Evolutionary conservation across 495 filamentous ascomycete genomes (phyloP), one percentile per base, ranked within the genome.

Genomic region (Penicillium riverlandense): DNA sequence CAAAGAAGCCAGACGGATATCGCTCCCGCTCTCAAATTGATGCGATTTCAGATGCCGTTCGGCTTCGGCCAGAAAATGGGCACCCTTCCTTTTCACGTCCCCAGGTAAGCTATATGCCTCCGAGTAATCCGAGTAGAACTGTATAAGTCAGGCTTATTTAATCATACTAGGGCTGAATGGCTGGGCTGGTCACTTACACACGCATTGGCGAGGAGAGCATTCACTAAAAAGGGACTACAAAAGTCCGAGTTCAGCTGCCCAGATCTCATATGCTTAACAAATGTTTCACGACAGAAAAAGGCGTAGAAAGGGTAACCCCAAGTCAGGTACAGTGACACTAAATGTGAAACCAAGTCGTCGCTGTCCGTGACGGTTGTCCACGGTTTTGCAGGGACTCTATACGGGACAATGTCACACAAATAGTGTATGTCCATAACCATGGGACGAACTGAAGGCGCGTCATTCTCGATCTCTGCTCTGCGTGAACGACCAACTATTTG

Each of bases 151-250:
- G 30, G 8, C 6, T 8, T 10, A 5, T 12, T 16, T 41, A 7
- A 29, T 10, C 10, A 30, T 30, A 31, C 28, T 31, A 10, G 3
- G 10, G 7, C 6, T 15, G 12, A 30, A 13, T 31, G 10, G 12
- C 13, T 30, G 28, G 36, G 22, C 28, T 12, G 7, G 33, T 12
- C 32, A 52, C 54, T 46, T 44, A 65, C 61, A 33, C 55, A 65
- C 12, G 61, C 58, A 38, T 65, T 50, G 36, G 68, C 67, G 27
- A 70, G 68, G 7, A 75, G 57, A 5, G 66, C 62, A 48, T 75
- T 72, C 37, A 75, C 68, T 6, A 75, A 62, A 37, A 72, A 61
- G 0, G 65, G 58, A 9, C 65, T 70, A 49, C 68, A 75, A 27
- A 68, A 65, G 39, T 61, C 49, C 7, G 57, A 61, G 13, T 59